Base-by-base conservation (phyloP, 106 monocot species). In the Acorus gramineus region DNA sequence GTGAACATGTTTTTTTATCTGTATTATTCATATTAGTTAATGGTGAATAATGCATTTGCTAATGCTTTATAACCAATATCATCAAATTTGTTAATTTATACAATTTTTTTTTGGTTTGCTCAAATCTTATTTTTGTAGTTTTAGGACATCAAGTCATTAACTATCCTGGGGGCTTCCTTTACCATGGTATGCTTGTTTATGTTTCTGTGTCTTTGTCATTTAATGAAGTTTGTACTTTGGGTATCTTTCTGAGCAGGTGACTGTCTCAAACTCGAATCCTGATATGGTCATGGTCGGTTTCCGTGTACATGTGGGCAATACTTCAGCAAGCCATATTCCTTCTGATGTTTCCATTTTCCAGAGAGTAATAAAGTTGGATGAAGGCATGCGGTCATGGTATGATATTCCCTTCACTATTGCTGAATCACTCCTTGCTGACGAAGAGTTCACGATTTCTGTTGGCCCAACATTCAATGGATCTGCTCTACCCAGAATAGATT, bases 381-480 rank as follows among this genome's bases (percentile, higher is more conserved):
- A 98, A 81, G 88, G 92, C 75, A 81, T 98, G 81, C 70, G 92
- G 11, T 92, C 92, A 50, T 98, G 98, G 98, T 98, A 98, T 80
- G 98, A 98, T 62, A 76, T 98, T 73, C 98, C 98, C 51, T 92
- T 98, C 56, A 92, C 98, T 2, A 70, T 63, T 63, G 83, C 92
- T 60, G 98, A 98, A 73, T 81, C 92, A 48, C 88, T 98, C 71
- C 54, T 98, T 53, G 92, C 92, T 53, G 98, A 98, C 71, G 98
- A 98, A 72, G 98, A 98, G 48, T 98, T 98, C 64, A 79, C 80
- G 69, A 71, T 98, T 8, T 68, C 79, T 66, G 73, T 92, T 49
- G 85, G 88, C 9, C 72, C 75, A 74, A 81, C 92, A 7, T 85
- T 88, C 66, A 83, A 92, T 81, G 83, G 71, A 58, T 76, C 83